Conservation (phyloP, 2,329 filamentous ascomycete genomes). For the Mollisia scopiformis region DNA sequence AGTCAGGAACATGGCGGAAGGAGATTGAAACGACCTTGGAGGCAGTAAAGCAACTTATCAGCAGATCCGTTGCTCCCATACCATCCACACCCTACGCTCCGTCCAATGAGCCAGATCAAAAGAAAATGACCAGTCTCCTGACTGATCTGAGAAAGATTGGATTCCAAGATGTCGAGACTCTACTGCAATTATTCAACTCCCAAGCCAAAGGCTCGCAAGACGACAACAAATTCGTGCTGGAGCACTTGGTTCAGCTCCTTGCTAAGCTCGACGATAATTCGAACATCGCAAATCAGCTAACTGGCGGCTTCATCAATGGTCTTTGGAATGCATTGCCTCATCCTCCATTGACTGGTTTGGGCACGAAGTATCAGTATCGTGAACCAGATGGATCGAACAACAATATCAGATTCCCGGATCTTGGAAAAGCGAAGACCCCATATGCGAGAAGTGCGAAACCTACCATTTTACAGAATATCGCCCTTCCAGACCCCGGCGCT, state of each 20-base stretch:
- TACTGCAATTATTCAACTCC: conserved; percentile 61
- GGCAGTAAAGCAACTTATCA: conserved; percentile 42
- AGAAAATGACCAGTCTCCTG: conserved; percentile 39
- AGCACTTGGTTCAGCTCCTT: conserved; percentile 59
- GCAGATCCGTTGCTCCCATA: conserved; percentile 44
- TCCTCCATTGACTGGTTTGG: conserved; percentile 68
- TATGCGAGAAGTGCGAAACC: conserved; percentile 69
- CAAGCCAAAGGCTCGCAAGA: conserved; percentile 68
- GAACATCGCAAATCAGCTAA: conserved; percentile 47
- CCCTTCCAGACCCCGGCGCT: conserved; percentile 64
- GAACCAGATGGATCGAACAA: conserved; percentile 71
- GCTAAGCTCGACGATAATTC: conserved; percentile 33
- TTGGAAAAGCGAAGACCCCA: conserved; percentile 68
- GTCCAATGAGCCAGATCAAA: conserved; percentile 29
- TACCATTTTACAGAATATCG: conserved; percentile 60
- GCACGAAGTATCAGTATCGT: conserved; percentile 66
- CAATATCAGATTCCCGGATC: conserved; percentile 66
- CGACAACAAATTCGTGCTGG: conserved; percentile 80
- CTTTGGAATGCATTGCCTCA: conserved; percentile 76
- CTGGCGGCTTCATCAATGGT: conserved; percentile 67
- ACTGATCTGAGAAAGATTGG: conserved; percentile 50
- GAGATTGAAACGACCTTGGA: conserved; percentile 41
- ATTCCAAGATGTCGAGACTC: conserved; percentile 56
- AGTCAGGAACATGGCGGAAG: conserved; percentile 26
- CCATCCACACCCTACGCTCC: conserved; percentile 41